phyloP scores from a whole-genome alignment of 202 grass and related monocot species.

The Bolboschoenoplectus hybrid region DNA sequence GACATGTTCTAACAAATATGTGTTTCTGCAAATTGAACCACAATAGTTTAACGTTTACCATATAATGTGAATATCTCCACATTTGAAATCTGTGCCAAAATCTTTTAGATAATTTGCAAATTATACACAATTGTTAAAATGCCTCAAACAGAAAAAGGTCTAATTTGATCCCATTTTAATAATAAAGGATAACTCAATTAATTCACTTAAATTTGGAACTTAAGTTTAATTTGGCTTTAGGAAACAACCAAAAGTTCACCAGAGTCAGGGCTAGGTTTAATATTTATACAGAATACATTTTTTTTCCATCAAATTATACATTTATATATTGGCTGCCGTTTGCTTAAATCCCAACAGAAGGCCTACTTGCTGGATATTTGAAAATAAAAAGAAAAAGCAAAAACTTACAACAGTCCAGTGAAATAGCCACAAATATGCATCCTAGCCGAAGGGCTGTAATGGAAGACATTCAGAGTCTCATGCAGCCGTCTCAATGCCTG shows the following conservation, averaged over 20 bases:
- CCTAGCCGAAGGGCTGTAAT: constrained; percentile 83
- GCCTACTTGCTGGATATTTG: neutral
- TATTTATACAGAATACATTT: neutral
- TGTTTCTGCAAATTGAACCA: constrained; percentile 15
- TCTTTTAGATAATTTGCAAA: neutral
- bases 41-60: neutral
- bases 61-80: constrained; percentile 12
- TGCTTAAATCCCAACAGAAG: constrained; percentile 1
- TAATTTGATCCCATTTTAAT: neutral
- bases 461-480: constrained; percentile 88
- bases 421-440: constrained; percentile 94
- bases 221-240: neutral
- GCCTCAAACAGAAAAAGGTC: neutral
- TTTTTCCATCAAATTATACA: neutral
- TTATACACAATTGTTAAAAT: neutral
- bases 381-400: constrained; percentile 6
- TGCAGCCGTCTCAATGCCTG: constrained; percentile 82
- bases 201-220: neutral
- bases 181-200: neutral
- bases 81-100: neutral
- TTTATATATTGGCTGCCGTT: neutral
- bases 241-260: neutral
- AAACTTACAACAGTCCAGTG: constrained; percentile 80
- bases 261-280: neutral
- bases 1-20: neutral